A percentile compares a stretch with the other conserved stretches of the same genome.
Evolutionary conservation across 208 protist species (phyloP).

Genomic region (Crithidia sp.): DNA sequence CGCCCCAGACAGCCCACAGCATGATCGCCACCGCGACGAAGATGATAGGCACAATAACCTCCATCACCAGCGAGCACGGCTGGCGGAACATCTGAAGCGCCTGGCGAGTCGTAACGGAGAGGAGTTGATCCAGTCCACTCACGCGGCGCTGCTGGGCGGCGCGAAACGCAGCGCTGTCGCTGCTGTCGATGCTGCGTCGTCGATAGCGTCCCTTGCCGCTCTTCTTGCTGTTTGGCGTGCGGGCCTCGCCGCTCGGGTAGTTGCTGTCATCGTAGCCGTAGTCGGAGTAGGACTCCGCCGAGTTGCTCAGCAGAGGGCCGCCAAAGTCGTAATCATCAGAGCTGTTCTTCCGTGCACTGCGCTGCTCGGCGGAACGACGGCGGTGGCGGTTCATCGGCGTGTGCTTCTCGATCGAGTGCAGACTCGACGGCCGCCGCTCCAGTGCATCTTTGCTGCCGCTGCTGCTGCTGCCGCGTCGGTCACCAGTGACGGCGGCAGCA

Average conservation of each 20-base stretch:
- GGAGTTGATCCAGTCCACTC: slow-evolving; percentile 34
- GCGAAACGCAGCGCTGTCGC: background rate
- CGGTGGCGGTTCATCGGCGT: background rate
- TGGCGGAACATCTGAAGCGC: slow-evolving; percentile 22
- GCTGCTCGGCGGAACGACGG: background rate
- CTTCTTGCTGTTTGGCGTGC: background rate
- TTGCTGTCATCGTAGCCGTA: background rate
- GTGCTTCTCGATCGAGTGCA: background rate
- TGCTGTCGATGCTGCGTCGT: background rate
- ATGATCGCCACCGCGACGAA: slow-evolving; percentile 41
- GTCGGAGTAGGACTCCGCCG: background rate
- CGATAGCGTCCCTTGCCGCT: background rate
- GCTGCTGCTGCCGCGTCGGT: background rate
- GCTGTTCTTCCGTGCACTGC: background rate
- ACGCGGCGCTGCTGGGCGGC: slow-evolving; percentile 25
- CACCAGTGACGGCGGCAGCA: background rate
- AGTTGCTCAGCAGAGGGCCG: background rate
- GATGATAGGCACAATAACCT: slow-evolving; percentile 44
- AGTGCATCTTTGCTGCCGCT: background rate
- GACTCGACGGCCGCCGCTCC: background rate
- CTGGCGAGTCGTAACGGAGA: slow-evolving; percentile 31
- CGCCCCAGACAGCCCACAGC: slow-evolving; percentile 34
- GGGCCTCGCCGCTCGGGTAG: background rate
- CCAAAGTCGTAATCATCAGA: background rate
- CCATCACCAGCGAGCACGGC: slow-evolving; percentile 26